These are phyloP conservation scores for Blastobotrys persicus DNA, from an alignment of 1,139 yeast genomes.

Conservation along the genomic window DNA sequence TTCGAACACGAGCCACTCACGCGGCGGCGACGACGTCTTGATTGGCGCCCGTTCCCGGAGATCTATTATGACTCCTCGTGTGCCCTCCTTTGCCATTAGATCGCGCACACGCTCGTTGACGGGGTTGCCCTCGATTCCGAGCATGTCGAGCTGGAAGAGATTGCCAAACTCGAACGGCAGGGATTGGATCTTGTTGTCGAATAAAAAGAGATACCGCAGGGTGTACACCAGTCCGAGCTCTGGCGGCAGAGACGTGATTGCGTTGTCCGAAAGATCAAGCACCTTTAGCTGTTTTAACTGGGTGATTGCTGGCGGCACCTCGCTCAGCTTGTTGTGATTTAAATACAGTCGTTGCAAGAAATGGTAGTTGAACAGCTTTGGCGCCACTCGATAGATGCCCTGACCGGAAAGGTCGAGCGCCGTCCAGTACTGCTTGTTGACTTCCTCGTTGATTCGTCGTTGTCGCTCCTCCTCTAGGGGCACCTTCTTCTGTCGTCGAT, in stretches of 20 bases:
- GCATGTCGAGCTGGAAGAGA: slow-evolving; percentile 75
- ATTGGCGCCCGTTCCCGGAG: slow-evolving; percentile 81
- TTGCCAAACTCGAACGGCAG: slow-evolving; percentile 87
- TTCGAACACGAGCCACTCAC: slow-evolving; percentile 79
- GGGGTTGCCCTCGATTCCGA: slow-evolving; percentile 95
- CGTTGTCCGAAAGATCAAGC: slow-evolving; percentile 80
- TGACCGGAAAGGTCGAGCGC: slow-evolving; percentile 92
- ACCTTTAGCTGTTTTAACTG: slow-evolving; percentile 73
- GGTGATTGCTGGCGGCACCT: slow-evolving; percentile 67
- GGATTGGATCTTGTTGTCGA: slow-evolving; percentile 75
- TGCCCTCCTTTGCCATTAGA: slow-evolving; percentile 76
- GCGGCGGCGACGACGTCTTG: slow-evolving; percentile 60
- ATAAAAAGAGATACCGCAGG: slow-evolving; percentile 76
- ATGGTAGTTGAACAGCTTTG: slow-evolving; percentile 73
- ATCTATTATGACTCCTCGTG: slow-evolving; percentile 74
- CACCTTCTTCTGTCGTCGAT: slow-evolving; percentile 47
- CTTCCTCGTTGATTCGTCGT: slow-evolving; percentile 66
- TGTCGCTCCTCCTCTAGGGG: slow-evolving; percentile 80
- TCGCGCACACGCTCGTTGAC: slow-evolving; percentile 63
- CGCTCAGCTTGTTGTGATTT: slow-evolving; percentile 76
- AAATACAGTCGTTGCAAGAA: slow-evolving; percentile 85
- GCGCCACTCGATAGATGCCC: slow-evolving; percentile 66
- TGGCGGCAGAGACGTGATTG: slow-evolving; percentile 65
- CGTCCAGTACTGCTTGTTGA: slow-evolving; percentile 86
- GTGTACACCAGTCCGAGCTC: slow-evolving; percentile 83